Base-by-base conservation (phyloP, 2,329 filamentous ascomycete species). In the Trichoderma sp. region DNA sequence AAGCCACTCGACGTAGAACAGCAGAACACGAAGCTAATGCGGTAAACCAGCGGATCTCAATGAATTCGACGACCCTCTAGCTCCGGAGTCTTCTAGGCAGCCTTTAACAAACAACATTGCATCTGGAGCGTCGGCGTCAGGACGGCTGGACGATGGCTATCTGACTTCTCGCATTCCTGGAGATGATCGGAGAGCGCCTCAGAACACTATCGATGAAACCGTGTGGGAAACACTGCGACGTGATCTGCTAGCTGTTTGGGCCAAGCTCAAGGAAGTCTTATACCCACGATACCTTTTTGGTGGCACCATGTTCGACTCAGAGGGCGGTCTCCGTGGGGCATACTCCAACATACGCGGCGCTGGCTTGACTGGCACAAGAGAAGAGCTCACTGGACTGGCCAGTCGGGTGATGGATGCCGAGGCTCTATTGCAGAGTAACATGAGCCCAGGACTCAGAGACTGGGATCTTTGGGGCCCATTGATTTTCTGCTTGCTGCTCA, bases 381-480 rank as follows among this genome's bases (percentile, higher is more conserved):
- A 90, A 68, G 88, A 90, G 79, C 80, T 90, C 55, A 85, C 85
- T 0, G 86, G 87, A 0, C 78, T 90, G 61, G 88, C 88, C 6
- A 87, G 86, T 55, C 81, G 88, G 54, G 86, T 89, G 73, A 83
- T 90, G 80, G 88, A 90, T 78, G 80, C 87, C n/a, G 88, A 90
- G 77, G 79, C 83, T 49, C 78, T 90, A 73, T 81, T 90, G 49
- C 85, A 87, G 78, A 89, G 86, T 73, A 87, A 87, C 77, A 96
- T 97, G 93, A 95, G 91, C 73, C 92, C 96, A 63, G 94, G 94
- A 1, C 82, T 98, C 76, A 85, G 95, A 71, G 94, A 99, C 82
- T 99, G 96, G 96, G 96, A 99, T 85, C 87, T 99, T 63, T 99
- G 96, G 96, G 96, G 96, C 0, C 96, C 96, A 43, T 84, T 99